phyloP scores from a whole-genome alignment of 768 basidiomycete genomes.

The Mycena chlorophos region DNA sequence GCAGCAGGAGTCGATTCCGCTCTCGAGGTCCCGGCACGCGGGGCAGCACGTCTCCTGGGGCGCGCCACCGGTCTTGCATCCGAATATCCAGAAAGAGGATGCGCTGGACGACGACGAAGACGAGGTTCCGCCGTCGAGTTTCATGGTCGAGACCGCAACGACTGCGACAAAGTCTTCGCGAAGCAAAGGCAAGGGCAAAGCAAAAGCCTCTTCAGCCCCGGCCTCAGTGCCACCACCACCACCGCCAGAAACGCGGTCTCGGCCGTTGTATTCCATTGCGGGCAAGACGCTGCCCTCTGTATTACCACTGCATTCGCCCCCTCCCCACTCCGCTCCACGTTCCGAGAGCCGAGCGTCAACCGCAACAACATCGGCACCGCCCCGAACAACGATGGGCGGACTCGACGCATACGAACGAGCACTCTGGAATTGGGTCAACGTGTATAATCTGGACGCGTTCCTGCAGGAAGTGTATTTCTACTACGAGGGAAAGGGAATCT shows the following conservation, averaged over 20 bases:
- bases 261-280: constrained; percentile 54
- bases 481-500: constrained; percentile 96
- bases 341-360: constrained; percentile 29
- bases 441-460: constrained; percentile 94
- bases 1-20: constrained; percentile 32
- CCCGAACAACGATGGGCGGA: constrained; percentile 58
- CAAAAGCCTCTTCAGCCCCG: constrained; percentile 23
- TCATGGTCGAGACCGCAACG: constrained; percentile 73
- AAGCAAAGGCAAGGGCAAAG: constrained; percentile 31
- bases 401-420: constrained; percentile 87
- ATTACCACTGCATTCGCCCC: constrained; percentile 35
- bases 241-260: constrained; percentile 40
- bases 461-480: constrained; percentile 94
- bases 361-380: constrained; percentile 29
- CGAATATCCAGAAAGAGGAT: constrained; percentile 73
- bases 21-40: constrained; percentile 33
- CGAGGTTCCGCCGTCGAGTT: constrained; percentile 75
- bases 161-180: constrained; percentile 36
- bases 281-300: constrained; percentile 43
- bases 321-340: constrained; percentile 34
- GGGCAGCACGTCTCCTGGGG: constrained; percentile 62
- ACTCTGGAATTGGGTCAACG: constrained; percentile 99
- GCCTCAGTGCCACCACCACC: no score
- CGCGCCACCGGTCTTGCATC: constrained; percentile 53
- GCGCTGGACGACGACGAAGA: constrained; percentile 72